These are phyloP conservation scores for Spongiforma sp. DNA, from an alignment of 1,284 basidiomycete species.

Conservation along the genomic window DNA sequence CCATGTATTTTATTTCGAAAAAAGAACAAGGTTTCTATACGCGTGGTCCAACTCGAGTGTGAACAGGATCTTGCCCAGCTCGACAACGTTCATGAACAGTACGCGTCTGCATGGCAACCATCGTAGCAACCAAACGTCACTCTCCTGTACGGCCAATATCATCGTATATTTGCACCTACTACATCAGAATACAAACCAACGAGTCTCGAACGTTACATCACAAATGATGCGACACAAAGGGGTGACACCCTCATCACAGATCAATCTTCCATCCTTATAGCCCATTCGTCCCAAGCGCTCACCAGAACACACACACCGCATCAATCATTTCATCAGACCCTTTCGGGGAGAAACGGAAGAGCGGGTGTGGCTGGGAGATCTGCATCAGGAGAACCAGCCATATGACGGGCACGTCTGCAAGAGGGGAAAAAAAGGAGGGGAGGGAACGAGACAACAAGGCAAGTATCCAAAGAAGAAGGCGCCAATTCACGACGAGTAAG, in stretches of 20 bases:
- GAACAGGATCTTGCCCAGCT: no score
- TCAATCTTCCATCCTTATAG: constrained; percentile 7
- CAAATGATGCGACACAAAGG: not conserved
- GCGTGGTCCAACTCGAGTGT: no score
- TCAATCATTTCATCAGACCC: constrained; percentile 40
- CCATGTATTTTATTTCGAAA: no score
- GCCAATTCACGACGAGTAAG: no score
- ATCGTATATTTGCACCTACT: constrained; percentile 19
- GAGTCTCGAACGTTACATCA: constrained; percentile 1
- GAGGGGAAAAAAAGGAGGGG: not conserved
- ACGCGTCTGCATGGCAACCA: not conserved
- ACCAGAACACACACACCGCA: constrained; percentile 31
- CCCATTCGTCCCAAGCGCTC: constrained; percentile 32
- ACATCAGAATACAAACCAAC: constrained; percentile 16
- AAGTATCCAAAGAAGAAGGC: constrained; percentile 1
- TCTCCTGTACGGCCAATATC: constrained; percentile 9
- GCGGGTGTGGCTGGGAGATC: constrained; percentile 31
- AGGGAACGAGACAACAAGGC: not conserved
- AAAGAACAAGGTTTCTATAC: no score
- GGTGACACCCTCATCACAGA: constrained; percentile 6
- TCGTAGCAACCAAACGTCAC: not conserved
- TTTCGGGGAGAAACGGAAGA: constrained; percentile 37
- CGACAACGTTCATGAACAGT: no score
- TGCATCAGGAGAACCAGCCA: constrained; percentile 26
- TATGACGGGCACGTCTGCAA: constrained; percentile 1